phyloP scores from a whole-genome alignment of 23 red algal genomes.

The Gracilaria domingensis region DNA sequence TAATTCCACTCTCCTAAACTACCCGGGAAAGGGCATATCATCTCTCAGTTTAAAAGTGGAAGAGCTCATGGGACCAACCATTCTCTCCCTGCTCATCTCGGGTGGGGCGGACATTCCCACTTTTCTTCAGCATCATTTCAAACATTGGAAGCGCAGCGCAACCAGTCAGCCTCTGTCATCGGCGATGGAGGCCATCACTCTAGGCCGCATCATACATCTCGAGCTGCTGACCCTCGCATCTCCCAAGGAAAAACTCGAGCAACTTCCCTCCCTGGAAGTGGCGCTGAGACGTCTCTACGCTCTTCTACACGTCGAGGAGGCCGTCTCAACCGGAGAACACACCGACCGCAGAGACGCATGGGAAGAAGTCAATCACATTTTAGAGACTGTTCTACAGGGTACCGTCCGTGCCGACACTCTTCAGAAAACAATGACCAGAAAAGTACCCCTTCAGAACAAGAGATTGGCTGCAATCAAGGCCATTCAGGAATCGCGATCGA shows the following conservation, averaged over 20 bases:
- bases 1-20: neutral
- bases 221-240: neutral
- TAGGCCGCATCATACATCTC: constrained; percentile 24
- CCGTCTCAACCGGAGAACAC: too few species aligned
- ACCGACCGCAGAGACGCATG: too few species aligned
- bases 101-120: neutral
- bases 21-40: neutral
- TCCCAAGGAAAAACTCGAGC: neutral
- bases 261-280: constrained; percentile 4
- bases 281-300: constrained; percentile 13
- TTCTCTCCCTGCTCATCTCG: neutral
- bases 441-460: neutral
- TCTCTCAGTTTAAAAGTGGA: neutral
- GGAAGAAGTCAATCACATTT: neutral
- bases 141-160: neutral
- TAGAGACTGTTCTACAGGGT: neutral
- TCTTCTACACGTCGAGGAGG: neutral
- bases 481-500: neutral
- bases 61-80: neutral
- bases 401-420: neutral
- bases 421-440: neutral
- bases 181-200: constrained; percentile 3
- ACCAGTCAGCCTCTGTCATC: neutral
- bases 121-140: neutral
- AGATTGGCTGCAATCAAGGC: neutral